These are phyloP conservation scores for Aspergillus neotritici DNA, from an alignment of 2,329 filamentous ascomycete species.

Conservation along the genomic window DNA sequence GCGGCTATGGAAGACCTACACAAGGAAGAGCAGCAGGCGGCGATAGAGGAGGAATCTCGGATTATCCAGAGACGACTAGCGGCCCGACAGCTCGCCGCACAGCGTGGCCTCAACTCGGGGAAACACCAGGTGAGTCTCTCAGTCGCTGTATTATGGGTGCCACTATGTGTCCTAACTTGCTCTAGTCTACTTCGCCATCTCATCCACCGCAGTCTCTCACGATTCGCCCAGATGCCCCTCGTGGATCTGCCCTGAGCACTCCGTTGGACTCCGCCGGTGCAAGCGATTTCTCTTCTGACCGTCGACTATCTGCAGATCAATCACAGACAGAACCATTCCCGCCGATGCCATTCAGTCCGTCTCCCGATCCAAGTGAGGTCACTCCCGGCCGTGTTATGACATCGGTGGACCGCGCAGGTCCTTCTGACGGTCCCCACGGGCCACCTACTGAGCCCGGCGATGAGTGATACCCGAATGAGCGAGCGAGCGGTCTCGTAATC, in stretches of 20 bases:
- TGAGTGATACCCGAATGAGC: neutral
- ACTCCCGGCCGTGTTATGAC: too few species aligned
- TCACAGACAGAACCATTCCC: slow-evolving; percentile 32
- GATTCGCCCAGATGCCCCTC: slow-evolving; percentile 2
- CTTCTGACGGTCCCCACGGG: neutral
- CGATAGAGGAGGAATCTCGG: slow-evolving; percentile 51
- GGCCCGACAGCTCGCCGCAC: slow-evolving; percentile 51
- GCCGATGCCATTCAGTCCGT: slow-evolving; percentile 22
- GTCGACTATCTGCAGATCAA: slow-evolving; percentile 13
- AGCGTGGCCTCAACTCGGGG: slow-evolving; percentile 44
- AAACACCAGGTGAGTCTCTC: slow-evolving; percentile 25
- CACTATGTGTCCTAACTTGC: slow-evolving; percentile 2
- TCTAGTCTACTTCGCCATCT: slow-evolving; percentile 11
- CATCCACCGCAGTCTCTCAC: slow-evolving; percentile 6
- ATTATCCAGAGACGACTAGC: slow-evolving; percentile 50
- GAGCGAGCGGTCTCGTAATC: neutral
- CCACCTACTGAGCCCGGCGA: neutral
- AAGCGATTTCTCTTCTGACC: slow-evolving; percentile 1
- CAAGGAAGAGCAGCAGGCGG: slow-evolving; percentile 52
- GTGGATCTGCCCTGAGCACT: slow-evolving; percentile 6
- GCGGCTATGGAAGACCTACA: slow-evolving; percentile 52
- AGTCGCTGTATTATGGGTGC: neutral
- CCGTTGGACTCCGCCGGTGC: slow-evolving; percentile 10
- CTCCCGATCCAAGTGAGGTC: neutral
- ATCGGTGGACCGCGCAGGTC: neutral